Percentiles rank a stretch among this genome's conserved stretches.
Evolutionary conservation across 768 basidiomycete genomes (phyloP).

Genomic region (Lanmaoa rubissima): DNA sequence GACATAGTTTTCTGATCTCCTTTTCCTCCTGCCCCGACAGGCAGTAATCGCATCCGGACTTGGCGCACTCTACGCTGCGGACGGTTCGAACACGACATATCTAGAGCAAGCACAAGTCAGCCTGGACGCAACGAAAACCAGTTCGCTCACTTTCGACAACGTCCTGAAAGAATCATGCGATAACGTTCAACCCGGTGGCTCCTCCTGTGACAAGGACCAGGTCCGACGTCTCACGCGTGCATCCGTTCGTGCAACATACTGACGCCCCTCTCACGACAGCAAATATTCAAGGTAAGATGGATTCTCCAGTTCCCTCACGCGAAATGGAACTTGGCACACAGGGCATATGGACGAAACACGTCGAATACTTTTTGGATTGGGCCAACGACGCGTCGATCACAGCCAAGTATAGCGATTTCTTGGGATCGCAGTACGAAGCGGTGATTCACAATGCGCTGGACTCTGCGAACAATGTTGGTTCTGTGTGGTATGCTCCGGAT

Average conservation of each 20-base stretch:
- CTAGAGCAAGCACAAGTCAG: conserved; percentile 51
- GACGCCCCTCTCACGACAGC: conserved; percentile 2
- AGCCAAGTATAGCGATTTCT: conserved; percentile 39
- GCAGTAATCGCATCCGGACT: conserved; percentile 56
- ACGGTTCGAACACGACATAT: conserved; percentile 34
- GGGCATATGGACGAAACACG: conserved; percentile 50
- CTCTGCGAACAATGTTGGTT: conserved; percentile 40
- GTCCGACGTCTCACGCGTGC: conserved; percentile 2
- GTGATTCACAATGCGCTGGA: conserved; percentile 40
- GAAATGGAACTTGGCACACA: neutral
- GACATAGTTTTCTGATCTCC: neutral
- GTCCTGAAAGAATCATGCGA: conserved; percentile 56
- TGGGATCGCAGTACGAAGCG: conserved; percentile 39
- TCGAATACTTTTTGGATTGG: conserved; percentile 48
- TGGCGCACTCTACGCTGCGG: conserved; percentile 43
- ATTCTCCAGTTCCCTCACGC: too few relatives aligned
- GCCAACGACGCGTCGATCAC: conserved; percentile 42
- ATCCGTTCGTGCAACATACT: neutral
- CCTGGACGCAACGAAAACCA: conserved; percentile 47
- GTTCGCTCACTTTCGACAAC: conserved; percentile 36
- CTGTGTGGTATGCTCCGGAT: conserved; percentile 32
- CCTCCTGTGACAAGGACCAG: conserved; percentile 48
- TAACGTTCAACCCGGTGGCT: conserved; percentile 36
- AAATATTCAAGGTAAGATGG: conserved; percentile 32
- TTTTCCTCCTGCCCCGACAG: conserved; percentile 21